Conservation (phyloP, 768 basidiomycete genomes). For the Chalciporus pseudorubinellus region DNA sequence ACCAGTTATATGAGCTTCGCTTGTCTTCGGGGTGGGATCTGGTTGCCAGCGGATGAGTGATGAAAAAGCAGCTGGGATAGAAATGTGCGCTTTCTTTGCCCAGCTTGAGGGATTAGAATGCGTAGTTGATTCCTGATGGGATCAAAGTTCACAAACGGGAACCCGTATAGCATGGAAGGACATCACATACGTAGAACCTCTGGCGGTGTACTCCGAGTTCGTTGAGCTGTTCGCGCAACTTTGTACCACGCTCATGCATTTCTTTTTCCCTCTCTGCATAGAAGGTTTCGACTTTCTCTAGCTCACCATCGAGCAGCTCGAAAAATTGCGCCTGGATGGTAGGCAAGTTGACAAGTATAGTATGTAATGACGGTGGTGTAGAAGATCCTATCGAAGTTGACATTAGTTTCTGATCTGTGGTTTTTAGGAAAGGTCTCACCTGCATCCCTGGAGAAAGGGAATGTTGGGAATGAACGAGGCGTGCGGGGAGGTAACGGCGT, state of each 20-base stretch:
- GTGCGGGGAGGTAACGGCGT: constrained; percentile 1
- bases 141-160: neutral
- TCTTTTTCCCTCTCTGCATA: constrained; percentile 69
- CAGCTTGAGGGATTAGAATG: constrained; percentile 9
- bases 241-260: constrained; percentile 46
- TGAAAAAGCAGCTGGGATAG: constrained; percentile 4
- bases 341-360: constrained; percentile 55
- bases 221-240: constrained; percentile 65
- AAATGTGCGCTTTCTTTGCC: constrained; percentile 10
- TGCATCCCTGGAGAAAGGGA: constrained; percentile 6
- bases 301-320: constrained; percentile 67
- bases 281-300: constrained; percentile 85
- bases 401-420: neutral
- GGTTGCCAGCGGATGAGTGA: constrained; percentile 2
- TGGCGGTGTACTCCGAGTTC: constrained; percentile 72
- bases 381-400: constrained; percentile 8
- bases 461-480: constrained; percentile 1
- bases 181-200: constrained; percentile 49
- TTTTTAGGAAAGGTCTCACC: constrained; percentile 7
- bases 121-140: constrained; percentile 13
- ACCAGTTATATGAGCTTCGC: neutral
- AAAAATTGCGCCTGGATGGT: constrained; percentile 72
- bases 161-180: neutral
- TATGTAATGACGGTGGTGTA: constrained; percentile 37
- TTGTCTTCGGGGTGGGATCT: neutral